Evolutionary conservation across 192 early-diverging fungal genomes (phyloP).

Genomic region (Coemansia sp.): DNA sequence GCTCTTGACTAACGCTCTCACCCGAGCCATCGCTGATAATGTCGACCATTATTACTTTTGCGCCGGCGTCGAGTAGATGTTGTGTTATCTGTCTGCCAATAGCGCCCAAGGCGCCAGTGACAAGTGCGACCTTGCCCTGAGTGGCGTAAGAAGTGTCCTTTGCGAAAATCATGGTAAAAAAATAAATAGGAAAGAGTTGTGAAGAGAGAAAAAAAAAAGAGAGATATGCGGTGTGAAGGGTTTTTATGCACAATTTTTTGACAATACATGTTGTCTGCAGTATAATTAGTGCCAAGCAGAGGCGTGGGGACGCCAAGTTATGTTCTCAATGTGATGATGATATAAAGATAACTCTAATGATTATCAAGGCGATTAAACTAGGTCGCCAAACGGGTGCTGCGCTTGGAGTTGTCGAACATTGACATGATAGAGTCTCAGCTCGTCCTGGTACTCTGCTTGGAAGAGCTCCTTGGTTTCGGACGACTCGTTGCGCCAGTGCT

Average conservation of each 20-base stretch:
- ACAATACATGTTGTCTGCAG: neutral
- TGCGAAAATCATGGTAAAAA: neutral
- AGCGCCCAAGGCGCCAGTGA: conserved; percentile 25
- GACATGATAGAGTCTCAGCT: conserved; percentile 17
- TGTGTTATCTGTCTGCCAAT: conserved; percentile 15
- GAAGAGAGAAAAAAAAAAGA: neutral
- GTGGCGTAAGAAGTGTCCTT: neutral
- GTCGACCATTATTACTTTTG: conserved; percentile 20
- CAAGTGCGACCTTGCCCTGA: conserved; percentile 22
- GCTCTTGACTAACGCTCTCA: neutral
- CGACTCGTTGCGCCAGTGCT: conserved; percentile 27
- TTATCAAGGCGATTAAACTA: neutral
- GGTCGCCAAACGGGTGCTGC: neutral
- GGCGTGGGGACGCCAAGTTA: neutral
- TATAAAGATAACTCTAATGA: neutral
- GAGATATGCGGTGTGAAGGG: neutral
- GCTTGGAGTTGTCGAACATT: neutral
- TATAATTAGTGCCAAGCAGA: neutral
- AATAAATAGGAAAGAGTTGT: neutral
- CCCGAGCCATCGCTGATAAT: conserved; percentile 6
- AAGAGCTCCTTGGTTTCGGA: conserved; percentile 13
- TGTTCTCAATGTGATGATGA: neutral
- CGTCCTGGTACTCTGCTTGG: conserved; percentile 15
- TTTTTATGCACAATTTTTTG: neutral
- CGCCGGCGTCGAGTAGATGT: conserved; percentile 6